Conservation (phyloP, 106 monocot genomes). For the Allium sativum region DNA sequence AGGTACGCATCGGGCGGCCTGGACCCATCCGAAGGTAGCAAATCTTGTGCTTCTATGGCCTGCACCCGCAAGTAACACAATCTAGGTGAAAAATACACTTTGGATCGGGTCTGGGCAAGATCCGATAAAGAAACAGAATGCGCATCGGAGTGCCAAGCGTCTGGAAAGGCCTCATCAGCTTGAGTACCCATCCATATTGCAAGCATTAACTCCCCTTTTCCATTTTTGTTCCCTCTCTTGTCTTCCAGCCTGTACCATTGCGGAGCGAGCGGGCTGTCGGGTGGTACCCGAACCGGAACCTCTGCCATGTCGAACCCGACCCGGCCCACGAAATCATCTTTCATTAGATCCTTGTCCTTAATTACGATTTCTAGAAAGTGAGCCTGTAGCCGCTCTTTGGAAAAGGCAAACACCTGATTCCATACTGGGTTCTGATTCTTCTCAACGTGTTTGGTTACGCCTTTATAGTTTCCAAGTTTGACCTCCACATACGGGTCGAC, state of each 20-base stretch:
- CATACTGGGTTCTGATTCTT: constrained; percentile 62
- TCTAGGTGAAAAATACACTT: constrained; percentile 94
- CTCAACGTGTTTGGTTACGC: constrained; percentile 45
- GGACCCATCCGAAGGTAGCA: constrained; percentile 30
- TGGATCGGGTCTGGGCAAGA: constrained; percentile 50
- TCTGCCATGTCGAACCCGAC: constrained; percentile 41
- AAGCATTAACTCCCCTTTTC: constrained; percentile 64
- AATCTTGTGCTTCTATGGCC: constrained; percentile 78
- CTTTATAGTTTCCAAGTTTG: constrained; percentile 87
- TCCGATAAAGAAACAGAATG: constrained; percentile 26
- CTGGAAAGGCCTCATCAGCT: constrained; percentile 87
- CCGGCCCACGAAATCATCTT: constrained; percentile 62
- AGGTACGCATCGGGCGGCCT: constrained; percentile 29
- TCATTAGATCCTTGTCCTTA: constrained; percentile 66
- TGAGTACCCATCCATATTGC: constrained; percentile 90
- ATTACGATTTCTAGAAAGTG: constrained; percentile 52
- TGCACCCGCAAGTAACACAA: constrained; percentile 67
- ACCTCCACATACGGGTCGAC: constrained; percentile 87
- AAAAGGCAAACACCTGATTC: constrained; percentile 82
- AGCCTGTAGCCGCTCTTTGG: constrained; percentile 45
- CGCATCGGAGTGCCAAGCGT: constrained; percentile 79
- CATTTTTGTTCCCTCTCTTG: constrained; percentile 36
- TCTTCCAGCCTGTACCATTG: constrained; percentile 24
- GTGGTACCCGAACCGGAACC: constrained; percentile 14
- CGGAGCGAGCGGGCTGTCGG: constrained; percentile 24